Conservation (phyloP, 371 early-diverging fungal genomes). For the Actinomortierella wolfii region DNA sequence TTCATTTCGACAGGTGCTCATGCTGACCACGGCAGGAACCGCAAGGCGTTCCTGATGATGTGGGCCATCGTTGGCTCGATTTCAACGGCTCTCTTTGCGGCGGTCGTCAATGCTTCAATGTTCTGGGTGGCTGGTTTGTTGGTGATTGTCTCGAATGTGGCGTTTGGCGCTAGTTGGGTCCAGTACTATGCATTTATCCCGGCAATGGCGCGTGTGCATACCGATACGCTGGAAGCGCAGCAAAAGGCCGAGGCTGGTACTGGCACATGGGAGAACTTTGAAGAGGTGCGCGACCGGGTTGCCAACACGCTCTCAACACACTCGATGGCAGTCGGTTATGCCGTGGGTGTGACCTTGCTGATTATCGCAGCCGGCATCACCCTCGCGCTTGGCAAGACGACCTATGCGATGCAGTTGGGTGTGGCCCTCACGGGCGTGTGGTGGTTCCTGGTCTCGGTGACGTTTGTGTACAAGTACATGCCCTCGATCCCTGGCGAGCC, state of each 20-base stretch:
- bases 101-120: slow-evolving; percentile 21
- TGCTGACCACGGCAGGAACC: slow-evolving; percentile 62
- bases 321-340: slow-evolving; percentile 54
- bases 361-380: slow-evolving; percentile 53
- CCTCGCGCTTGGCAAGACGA: slow-evolving; percentile 32
- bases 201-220: slow-evolving; percentile 53
- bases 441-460: slow-evolving; percentile 52
- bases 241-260: slow-evolving; percentile 9
- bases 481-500: slow-evolving; percentile 63
- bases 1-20: slow-evolving; percentile 62
- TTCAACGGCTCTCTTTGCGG: slow-evolving; percentile 42
- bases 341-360: slow-evolving; percentile 49
- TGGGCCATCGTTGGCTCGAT: slow-evolving; percentile 52
- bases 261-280: slow-evolving; percentile 21
- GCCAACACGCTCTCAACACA: slow-evolving; percentile 53
- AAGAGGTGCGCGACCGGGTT: slow-evolving; percentile 42
- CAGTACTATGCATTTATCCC: slow-evolving; percentile 67
- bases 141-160: slow-evolving; percentile 51
- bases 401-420: slow-evolving; percentile 55
- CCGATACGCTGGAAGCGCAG: slow-evolving; percentile 38
- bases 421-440: slow-evolving; percentile 56
- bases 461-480: slow-evolving; percentile 44
- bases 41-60: slow-evolving; percentile 56
- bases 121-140: slow-evolving; percentile 52
- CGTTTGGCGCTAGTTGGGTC: slow-evolving; percentile 56